Evolutionary conservation across 208 protist genomes (phyloP), one percentile per base, ranked within the genome.

Genomic region (Acanthamoeba castellanii): DNA sequence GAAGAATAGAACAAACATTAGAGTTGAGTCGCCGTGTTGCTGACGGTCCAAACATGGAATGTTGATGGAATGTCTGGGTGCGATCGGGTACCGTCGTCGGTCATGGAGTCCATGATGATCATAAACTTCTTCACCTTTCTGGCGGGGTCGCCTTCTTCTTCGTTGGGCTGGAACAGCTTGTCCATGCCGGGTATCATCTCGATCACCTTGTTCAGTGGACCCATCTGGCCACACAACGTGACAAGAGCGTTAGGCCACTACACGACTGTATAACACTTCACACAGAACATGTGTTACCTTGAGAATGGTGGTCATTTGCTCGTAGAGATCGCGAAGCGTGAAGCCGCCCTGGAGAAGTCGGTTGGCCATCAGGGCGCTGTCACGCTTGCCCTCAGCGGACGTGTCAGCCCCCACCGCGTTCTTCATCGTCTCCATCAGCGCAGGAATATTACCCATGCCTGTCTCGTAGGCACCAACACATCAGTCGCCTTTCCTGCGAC

Each of bases 101-200:
- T 99, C 98, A 99, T 99, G 96, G 97, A 99, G 96, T 99, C 99
- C 97, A 99, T 97, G 84, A 99, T 99, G 95, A 98, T 98, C 88
- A 99, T 98, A 95, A 98, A 99, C 3, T 94, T 94, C 88, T 98
- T 98, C 55, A 99, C 20, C 91, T 82, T 68, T 98, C 95, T 32
- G 97, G 96, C 42, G 25, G 90, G 34, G 0, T 47, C 45, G 45
- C 7, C 61, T 14, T 32, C 95, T 82, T 98, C 96, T n/a, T 98
- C 97, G 4, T 97, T 95, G 74, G 47, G 7, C 95, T 95, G n/a
- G 96, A 97, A 25, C 52, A 59, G 18, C 52, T 20, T 59, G 52
- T 14, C 96, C 98, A 99, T 98, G 78, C 98, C 97, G 9, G 98
- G 97, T 87, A 99, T 76, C 98, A 99, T 99, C 95, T 98, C 98